Evolutionary conservation across 2,329 filamentous ascomycete species (phyloP).

Genomic region (Calonectria pseudoturangicola): DNA sequence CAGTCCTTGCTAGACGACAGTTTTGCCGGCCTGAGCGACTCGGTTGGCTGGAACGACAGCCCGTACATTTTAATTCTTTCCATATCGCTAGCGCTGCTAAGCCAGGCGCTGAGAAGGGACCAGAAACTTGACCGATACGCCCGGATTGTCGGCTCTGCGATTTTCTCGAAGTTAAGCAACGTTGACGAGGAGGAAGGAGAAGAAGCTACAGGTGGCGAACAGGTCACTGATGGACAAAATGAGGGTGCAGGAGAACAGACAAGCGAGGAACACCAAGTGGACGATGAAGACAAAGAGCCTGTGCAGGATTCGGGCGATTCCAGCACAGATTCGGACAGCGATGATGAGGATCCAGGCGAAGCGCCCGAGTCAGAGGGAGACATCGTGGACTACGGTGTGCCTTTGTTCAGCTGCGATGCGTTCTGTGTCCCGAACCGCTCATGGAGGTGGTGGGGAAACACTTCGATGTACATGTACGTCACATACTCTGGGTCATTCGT

Average conservation of each 20-base stretch:
- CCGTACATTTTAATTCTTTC: conserved; percentile 43
- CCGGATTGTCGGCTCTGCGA: conserved; percentile 50
- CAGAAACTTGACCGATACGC: conserved; percentile 44
- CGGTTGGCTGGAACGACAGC: conserved; percentile 52
- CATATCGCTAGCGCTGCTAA: conserved; percentile 44
- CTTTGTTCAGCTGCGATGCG: conserved; percentile 30
- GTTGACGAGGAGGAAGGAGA: not conserved
- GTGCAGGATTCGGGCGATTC: not conserved
- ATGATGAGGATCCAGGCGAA: conserved; percentile 14
- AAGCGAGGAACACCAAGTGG: not conserved
- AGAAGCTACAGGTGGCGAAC: not conserved
- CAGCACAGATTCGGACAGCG: not conserved
- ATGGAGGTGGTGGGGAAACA: conserved; percentile 44
- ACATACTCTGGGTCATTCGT: conserved; percentile 33
- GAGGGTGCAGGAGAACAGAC: not conserved
- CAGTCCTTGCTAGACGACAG: conserved; percentile 47
- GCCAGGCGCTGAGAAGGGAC: conserved; percentile 34
- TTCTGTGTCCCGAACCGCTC: conserved; percentile 26
- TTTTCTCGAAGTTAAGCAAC: conserved; percentile 49
- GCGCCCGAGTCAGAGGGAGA: conserved; percentile 44
- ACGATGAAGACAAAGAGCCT: no score
- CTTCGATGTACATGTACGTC: conserved; percentile 40
- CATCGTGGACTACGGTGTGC: not conserved
- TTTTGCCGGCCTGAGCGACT: conserved; percentile 47
- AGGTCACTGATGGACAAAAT: not conserved